Evolutionary conservation across 2,329 filamentous ascomycete species (phyloP).

Genomic region (Thelonectria rubi): DNA sequence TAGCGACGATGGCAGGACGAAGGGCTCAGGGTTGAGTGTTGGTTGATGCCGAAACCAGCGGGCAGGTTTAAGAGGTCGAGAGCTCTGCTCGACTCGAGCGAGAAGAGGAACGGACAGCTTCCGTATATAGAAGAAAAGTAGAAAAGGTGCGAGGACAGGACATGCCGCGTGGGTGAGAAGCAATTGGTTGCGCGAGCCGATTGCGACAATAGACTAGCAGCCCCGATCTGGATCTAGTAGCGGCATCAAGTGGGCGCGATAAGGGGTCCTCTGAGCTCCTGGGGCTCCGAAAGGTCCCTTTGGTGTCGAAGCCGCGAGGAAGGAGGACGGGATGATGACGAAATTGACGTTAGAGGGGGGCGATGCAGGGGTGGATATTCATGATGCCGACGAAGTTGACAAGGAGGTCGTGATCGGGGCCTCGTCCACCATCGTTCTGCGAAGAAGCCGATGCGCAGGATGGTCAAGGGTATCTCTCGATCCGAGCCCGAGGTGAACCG

Average conservation of each 20-base stretch:
- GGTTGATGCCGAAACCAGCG: constrained; percentile 8
- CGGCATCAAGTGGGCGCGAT: constrained; percentile 40
- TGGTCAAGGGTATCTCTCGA: background rate
- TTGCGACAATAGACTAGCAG: constrained; percentile 37
- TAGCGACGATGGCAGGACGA: constrained; percentile 1
- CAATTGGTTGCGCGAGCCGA: constrained; percentile 39
- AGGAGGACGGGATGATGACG: constrained; percentile 11
- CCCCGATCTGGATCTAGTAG: constrained; percentile 42
- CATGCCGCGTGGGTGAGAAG: constrained; percentile 29
- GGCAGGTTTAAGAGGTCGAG: constrained; percentile 24
- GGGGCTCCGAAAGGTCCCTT: constrained; percentile 32
- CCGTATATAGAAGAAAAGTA: constrained; percentile 38
- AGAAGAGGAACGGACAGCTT: constrained; percentile 38
- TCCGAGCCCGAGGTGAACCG: background rate
- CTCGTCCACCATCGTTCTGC: background rate
- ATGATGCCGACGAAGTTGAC: background rate
- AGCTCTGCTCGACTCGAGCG: constrained; percentile 20
- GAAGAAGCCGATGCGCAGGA: constrained; percentile 1
- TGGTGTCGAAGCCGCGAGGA: constrained; percentile 8
- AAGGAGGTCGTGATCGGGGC: background rate
- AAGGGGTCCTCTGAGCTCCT: constrained; percentile 31
- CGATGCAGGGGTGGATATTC: background rate
- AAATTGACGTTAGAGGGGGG: background rate
- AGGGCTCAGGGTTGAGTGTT: constrained; percentile 4
- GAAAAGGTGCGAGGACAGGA: constrained; percentile 32